phyloP scores from a whole-genome alignment of 768 basidiomycete genomes.

The Boletus reticulatus region DNA sequence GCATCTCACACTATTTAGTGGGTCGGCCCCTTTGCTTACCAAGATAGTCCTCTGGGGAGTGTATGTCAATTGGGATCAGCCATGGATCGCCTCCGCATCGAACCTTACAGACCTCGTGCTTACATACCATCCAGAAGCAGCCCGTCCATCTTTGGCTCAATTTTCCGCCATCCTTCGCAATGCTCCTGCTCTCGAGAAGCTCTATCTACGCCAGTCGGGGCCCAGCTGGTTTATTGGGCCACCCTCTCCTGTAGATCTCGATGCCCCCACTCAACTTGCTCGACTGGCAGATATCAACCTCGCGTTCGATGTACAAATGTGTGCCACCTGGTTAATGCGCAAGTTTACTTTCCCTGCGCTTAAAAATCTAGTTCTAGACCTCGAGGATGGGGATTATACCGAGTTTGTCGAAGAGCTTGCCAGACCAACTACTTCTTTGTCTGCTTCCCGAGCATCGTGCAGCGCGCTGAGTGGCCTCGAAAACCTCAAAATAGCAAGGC shows the following conservation, averaged over 20 bases:
- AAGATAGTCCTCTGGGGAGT: conserved; percentile 62
- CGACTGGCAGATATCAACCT: conserved; percentile 38
- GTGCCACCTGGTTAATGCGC: conserved; percentile 13
- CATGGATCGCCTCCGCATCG: conserved; percentile 19
- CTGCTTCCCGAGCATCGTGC: conserved; percentile 36
- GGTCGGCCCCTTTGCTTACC: conserved; percentile 49
- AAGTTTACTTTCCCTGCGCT: conserved; percentile 36
- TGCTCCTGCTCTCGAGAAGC: conserved; percentile 52
- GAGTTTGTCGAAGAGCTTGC: conserved; percentile 45
- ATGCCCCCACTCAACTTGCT: conserved; percentile 28
- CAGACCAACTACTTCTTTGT: conserved; percentile 15
- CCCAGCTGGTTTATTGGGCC: conserved; percentile 43
- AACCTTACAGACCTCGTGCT: conserved; percentile 52
- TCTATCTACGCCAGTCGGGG: conserved; percentile 58
- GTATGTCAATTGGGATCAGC: too few species aligned
- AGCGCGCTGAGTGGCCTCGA: conserved; percentile 44
- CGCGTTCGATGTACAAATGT: conserved; percentile 52
- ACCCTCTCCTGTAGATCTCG: conserved; percentile 22
- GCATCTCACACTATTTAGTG: conserved; percentile 51
- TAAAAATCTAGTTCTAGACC: conserved; percentile 46
- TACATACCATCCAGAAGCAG: conserved; percentile 60
- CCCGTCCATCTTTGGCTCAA: conserved; percentile 55
- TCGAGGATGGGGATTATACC: conserved; percentile 53
- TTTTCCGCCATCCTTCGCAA: conserved; percentile 50
- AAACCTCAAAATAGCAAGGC: conserved; percentile 49